A percentile compares a stretch with the other conserved stretches of the same genome.
Evolutionary conservation across 306 rosid genomes (phyloP).

Genomic region (Benincasa hispida): DNA sequence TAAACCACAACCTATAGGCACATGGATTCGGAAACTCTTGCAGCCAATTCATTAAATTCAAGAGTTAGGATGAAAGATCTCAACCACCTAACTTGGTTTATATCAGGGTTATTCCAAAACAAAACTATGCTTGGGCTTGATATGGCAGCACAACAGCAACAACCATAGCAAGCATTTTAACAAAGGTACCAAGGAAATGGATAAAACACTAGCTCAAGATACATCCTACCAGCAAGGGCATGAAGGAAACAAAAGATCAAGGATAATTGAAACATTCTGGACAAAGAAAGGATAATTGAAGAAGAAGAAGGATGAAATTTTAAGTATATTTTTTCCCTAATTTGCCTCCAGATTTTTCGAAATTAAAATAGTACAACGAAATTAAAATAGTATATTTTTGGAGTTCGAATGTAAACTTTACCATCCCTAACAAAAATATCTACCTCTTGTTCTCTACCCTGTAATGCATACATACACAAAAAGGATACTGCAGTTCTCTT

Average conservation of each 20-base stretch:
- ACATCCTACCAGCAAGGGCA: background rate
- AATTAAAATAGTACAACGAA: too few species aligned
- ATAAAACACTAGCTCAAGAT: background rate
- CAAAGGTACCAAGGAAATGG: background rate
- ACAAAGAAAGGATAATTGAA: too few species aligned
- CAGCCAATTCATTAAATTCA: background rate
- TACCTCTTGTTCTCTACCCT: background rate
- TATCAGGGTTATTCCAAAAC: background rate
- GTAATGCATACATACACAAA: background rate
- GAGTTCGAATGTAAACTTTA: background rate
- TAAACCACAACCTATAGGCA: background rate
- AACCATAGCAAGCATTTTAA: background rate
- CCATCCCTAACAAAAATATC: background rate
- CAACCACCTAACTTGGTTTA: background rate
- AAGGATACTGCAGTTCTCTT: background rate
- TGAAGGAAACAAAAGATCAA: background rate
- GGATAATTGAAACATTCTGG: background rate
- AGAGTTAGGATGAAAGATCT: background rate
- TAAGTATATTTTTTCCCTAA: background rate
- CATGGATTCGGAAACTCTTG: background rate
- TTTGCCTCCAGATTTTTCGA: background rate
- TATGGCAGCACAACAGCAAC: background rate
- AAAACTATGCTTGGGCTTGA: background rate
- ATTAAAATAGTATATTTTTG: background rate
- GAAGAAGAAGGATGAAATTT: too few species aligned